Evolutionary conservation across 192 early-diverging fungal species (phyloP).

Genomic region (Coemansia sp.): DNA sequence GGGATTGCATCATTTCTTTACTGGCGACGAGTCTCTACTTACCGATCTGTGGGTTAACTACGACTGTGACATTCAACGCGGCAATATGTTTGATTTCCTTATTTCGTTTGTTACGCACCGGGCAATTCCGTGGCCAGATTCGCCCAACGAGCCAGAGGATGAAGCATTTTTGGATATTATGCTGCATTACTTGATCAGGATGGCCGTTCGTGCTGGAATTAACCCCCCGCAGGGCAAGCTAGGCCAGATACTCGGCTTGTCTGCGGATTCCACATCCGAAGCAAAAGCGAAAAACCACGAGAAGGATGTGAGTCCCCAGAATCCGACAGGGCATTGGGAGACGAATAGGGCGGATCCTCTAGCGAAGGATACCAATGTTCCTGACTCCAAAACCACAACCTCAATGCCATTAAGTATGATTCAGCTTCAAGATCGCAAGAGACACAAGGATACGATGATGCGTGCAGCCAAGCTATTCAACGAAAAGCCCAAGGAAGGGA

Average conservation of each 20-base stretch:
- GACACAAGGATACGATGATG: slow-evolving; percentile 77
- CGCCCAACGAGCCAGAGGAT: slow-evolving; percentile 21
- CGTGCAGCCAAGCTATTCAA: slow-evolving; percentile 85
- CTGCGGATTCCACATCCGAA: background rate
- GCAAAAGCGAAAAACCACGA: background rate
- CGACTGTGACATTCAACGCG: slow-evolving; percentile 81
- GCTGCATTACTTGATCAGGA: slow-evolving; percentile 41
- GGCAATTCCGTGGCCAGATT: slow-evolving; percentile 42
- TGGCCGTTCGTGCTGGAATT: slow-evolving; percentile 43
- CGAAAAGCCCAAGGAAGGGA: slow-evolving; percentile 80
- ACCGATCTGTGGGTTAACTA: slow-evolving; percentile 93
- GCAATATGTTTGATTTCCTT: slow-evolving; percentile 80
- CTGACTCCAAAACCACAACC: background rate
- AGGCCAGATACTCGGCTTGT: slow-evolving; percentile 37
- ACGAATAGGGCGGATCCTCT: background rate
- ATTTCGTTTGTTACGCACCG: slow-evolving; percentile 41
- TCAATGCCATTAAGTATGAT: slow-evolving; percentile 18
- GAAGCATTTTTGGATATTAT: slow-evolving; percentile 50
- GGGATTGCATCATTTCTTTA: slow-evolving; percentile 60
- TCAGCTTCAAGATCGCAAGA: slow-evolving; percentile 42
- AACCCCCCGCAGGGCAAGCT: slow-evolving; percentile 27
- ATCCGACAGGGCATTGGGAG: background rate
- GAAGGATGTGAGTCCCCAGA: background rate
- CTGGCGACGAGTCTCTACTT: slow-evolving; percentile 72
- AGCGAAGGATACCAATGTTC: background rate